These are phyloP conservation scores for Ceratocystis diversiconidia DNA, from an alignment of 2,329 filamentous ascomycete genomes.

Conservation along the genomic window DNA sequence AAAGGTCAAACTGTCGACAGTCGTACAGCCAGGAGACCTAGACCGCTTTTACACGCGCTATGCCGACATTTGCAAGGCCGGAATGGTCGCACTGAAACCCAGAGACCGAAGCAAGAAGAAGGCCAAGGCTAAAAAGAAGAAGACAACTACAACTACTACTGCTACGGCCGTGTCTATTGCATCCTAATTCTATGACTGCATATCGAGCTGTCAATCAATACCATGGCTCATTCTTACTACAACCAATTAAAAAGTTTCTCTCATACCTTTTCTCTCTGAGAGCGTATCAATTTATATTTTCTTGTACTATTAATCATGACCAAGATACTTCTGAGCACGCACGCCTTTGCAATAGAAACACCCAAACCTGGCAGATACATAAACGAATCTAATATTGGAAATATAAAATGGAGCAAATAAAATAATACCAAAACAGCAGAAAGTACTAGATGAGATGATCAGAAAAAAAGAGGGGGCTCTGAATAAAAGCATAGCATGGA, in stretches of 20 bases:
- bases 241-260: too few species aligned
- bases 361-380: not conserved
- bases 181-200: not conserved
- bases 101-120: slow-evolving; percentile 80
- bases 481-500: slow-evolving; percentile 5
- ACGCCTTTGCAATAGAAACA: too few species aligned
- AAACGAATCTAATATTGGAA: not conserved
- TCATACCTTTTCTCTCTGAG: too few species aligned
- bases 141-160: slow-evolving; percentile 25
- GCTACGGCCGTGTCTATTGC: slow-evolving; percentile 15
- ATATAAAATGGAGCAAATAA: not conserved
- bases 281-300: too few species aligned
- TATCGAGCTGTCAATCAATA: not conserved
- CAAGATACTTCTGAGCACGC: too few species aligned
- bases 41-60: slow-evolving; percentile 74
- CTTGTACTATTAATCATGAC: too few species aligned
- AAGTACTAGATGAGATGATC: not conserved
- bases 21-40: slow-evolving; percentile 62
- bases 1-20: slow-evolving; percentile 65
- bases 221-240: too few species aligned
- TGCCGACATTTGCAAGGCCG: slow-evolving; percentile 77
- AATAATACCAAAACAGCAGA: not conserved
- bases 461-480: not conserved
- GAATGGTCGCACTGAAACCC: slow-evolving; percentile 84
- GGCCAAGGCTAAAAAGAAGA: slow-evolving; percentile 62